These are phyloP conservation scores for Clathrospora elynae DNA, from an alignment of 2,329 filamentous ascomycete genomes.

Conservation along the genomic window DNA sequence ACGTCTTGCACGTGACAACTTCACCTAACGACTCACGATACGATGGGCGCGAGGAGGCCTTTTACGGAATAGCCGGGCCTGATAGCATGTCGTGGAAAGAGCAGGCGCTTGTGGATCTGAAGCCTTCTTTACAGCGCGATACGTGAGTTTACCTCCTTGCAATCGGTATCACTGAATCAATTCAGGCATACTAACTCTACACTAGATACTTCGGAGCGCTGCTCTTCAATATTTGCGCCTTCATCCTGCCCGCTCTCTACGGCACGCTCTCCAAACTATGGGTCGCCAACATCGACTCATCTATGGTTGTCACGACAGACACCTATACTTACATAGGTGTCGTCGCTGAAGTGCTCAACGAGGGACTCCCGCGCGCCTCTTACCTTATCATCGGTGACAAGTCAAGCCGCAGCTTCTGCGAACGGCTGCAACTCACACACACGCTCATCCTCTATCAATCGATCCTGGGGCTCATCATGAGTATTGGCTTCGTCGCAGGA, in stretches of 20 bases:
- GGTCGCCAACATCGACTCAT: conserved; percentile 70
- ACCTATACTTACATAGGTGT: conserved; percentile 72
- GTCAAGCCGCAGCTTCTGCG: conserved; percentile 55
- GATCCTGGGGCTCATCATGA: conserved; percentile 63
- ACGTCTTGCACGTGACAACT: conserved; percentile 3
- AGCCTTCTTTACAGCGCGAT: conserved; percentile 17
- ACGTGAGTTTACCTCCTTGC: conserved; percentile 15
- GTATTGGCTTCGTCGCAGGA: conserved; percentile 61
- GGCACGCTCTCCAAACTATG: conserved; percentile 70
- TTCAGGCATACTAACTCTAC: neutral
- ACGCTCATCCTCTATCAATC: conserved; percentile 63
- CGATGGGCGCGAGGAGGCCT: neutral
- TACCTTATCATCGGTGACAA: conserved; percentile 73
- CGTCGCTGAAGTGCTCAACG: conserved; percentile 71
- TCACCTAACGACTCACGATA: conserved; percentile 4
- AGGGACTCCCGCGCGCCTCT: conserved; percentile 70
- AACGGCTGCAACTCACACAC: conserved; percentile 64
- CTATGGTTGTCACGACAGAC: conserved; percentile 67
- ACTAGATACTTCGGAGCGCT: conserved; percentile 61
- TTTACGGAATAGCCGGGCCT: neutral
- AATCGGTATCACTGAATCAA: neutral
- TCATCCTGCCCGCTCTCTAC: conserved; percentile 70
- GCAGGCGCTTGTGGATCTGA: conserved; percentile 18
- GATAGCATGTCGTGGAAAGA: conserved; percentile 16
- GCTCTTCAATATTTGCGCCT: conserved; percentile 66